Conservation (phyloP, 2,329 filamentous ascomycete genomes). For the Phialocephala subalpina region DNA sequence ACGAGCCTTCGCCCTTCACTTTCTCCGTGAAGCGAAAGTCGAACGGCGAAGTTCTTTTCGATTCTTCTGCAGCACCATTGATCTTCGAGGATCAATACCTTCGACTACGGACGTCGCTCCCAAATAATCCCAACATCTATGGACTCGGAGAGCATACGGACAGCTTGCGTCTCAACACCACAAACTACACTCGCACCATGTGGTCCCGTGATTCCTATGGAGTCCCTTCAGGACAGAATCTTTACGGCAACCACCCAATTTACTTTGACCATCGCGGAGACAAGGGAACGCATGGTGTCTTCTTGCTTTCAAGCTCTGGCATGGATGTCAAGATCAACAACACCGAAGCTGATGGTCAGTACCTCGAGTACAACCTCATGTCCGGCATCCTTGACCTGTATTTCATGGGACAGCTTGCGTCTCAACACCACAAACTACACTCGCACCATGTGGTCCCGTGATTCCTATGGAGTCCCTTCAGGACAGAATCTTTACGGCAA, state of each 20-base stretch:
- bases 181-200: conserved; percentile 67
- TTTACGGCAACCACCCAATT: conserved; percentile 70
- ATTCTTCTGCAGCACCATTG: conserved; percentile 62
- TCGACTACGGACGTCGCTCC: conserved; percentile 65
- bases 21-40: conserved; percentile 61
- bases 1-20: conserved; percentile 63
- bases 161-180: conserved; percentile 62
- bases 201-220: conserved; percentile 67
- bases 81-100: conserved; percentile 72
- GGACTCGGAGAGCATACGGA: conserved; percentile 72
- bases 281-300: conserved; percentile 69
- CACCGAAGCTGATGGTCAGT: conserved; percentile 60
- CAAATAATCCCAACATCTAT: conserved; percentile 66
- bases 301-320: conserved; percentile 77
- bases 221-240: conserved; percentile 61
- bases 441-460: conserved; percentile 67
- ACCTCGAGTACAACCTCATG: conserved; percentile 80
- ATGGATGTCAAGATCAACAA: conserved; percentile 81
- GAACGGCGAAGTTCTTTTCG: conserved; percentile 63
- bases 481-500: conserved; percentile 68
- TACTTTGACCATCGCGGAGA: conserved; percentile 71
- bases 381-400: conserved; percentile 81
- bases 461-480: conserved; percentile 62
- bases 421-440: conserved; percentile 67
- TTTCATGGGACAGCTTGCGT: conserved; percentile 67